Conservation (phyloP, 1,284 basidiomycete species). For the Vanrija sp. region DNA sequence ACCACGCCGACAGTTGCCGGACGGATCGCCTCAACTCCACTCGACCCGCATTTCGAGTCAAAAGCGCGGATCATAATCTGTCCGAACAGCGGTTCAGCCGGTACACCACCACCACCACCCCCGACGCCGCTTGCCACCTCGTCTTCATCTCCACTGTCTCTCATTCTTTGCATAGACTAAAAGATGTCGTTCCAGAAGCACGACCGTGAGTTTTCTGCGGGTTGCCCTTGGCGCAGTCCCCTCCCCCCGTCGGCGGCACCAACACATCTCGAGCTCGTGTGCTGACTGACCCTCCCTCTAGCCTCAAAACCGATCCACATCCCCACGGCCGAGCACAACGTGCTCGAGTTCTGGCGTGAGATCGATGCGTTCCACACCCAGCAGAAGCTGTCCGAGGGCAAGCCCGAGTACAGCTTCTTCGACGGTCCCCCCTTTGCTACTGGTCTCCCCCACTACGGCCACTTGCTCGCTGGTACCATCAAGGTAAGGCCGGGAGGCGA, state of each 20-base stretch:
- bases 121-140: background rate
- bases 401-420: constrained; percentile 88
- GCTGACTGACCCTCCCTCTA: constrained; percentile 14
- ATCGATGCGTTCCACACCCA: constrained; percentile 98
- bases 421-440: constrained; percentile 98
- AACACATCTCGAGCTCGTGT: background rate
- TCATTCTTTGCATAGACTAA: too few relatives aligned
- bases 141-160: too few relatives aligned
- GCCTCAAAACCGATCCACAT: constrained; percentile 68
- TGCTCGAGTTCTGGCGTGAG: constrained; percentile 87
- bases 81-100: too few relatives aligned
- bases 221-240: background rate
- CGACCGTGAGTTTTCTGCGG: constrained; percentile 58
- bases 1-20: too few relatives aligned
- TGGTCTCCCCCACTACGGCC: constrained; percentile 94
- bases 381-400: constrained; percentile 83
- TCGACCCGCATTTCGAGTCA: background rate
- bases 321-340: constrained; percentile 86
- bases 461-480: constrained; percentile 78
- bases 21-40: background rate
- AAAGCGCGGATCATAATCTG: background rate
- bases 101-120: too few relatives aligned
- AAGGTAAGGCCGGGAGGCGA: constrained; percentile 59
- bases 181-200: constrained; percentile 66
- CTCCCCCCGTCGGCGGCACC: background rate